Evolutionary conservation across 257 asterid genomes (phyloP).

Genomic region (Nicotiana noctiflora): DNA sequence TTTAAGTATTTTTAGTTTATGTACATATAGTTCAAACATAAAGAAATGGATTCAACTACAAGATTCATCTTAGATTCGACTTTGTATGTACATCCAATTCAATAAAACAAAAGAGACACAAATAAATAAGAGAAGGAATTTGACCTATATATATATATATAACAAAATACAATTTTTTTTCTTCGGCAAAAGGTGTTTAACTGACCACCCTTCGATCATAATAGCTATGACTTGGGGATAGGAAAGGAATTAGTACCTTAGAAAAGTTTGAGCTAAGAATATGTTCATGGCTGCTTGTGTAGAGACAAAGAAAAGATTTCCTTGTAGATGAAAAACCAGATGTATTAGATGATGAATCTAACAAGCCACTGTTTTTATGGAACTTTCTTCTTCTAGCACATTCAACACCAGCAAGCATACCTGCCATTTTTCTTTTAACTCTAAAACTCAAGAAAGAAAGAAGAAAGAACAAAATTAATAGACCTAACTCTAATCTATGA

Average conservation of each 20-base stretch:
- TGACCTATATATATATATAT: background rate
- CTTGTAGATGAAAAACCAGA: constrained; percentile 20
- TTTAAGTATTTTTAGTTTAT: background rate
- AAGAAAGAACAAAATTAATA: background rate
- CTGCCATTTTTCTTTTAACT: constrained; percentile 40
- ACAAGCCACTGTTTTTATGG: constrained; percentile 27
- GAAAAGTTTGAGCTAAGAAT: constrained; percentile 17
- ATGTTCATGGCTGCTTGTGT: constrained; percentile 31
- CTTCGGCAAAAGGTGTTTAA: rapidly evolving
- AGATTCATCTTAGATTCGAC: background rate
- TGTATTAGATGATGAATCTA: constrained; percentile 17
- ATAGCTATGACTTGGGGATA: background rate
- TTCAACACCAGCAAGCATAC: constrained; percentile 67
- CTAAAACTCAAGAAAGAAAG: background rate
- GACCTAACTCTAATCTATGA: background rate
- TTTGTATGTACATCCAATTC: background rate
- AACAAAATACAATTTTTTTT: background rate
- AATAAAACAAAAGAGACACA: background rate
- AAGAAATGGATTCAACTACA: background rate
- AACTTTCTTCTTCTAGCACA: constrained; percentile 54
- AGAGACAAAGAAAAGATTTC: constrained; percentile 39
- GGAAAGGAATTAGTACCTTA: constrained; percentile 17
- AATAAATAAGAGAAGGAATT: background rate
- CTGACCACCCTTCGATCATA: background rate
- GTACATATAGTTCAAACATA: background rate